Evolutionary conservation across 2,329 filamentous ascomycete genomes (phyloP).

Genomic region (Graphiopsis chlorocephala): DNA sequence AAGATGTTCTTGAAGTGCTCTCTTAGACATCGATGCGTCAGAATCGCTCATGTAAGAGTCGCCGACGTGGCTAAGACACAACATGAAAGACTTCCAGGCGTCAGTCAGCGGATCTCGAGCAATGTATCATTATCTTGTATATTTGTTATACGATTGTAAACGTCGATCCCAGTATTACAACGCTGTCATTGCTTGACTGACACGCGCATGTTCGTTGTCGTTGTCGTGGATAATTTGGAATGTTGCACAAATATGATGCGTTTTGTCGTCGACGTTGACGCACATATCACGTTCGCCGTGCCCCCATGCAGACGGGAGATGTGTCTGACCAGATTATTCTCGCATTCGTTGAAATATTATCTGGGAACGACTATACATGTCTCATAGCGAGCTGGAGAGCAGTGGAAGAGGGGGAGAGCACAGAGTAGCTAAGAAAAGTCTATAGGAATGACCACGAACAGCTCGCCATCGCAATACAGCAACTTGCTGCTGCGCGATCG

Average conservation of each 20-base stretch:
- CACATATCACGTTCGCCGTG: background rate
- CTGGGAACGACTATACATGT: background rate
- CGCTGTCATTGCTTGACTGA: background rate
- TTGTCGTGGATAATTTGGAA: background rate
- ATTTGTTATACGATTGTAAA: background rate
- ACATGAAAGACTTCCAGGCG: too few species aligned
- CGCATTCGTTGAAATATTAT: background rate
- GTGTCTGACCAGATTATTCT: background rate
- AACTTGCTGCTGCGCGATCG: background rate
- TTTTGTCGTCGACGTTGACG: conserved; percentile 2
- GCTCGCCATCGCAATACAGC: background rate
- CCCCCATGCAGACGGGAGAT: background rate
- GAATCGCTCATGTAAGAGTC: background rate
- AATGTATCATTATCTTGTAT: background rate
- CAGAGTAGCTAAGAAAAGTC: background rate
- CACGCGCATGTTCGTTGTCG: background rate
- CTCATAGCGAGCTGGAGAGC: background rate
- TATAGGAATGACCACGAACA: background rate
- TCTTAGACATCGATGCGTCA: background rate
- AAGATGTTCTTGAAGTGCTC: background rate
- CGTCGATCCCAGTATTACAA: background rate
- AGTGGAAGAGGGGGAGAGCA: background rate
- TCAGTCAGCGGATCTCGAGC: background rate
- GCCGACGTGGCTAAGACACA: background rate
- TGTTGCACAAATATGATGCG: background rate